phyloP scores from a whole-genome alignment of 2,329 filamentous ascomycete species.

The Camillea tinctor region DNA sequence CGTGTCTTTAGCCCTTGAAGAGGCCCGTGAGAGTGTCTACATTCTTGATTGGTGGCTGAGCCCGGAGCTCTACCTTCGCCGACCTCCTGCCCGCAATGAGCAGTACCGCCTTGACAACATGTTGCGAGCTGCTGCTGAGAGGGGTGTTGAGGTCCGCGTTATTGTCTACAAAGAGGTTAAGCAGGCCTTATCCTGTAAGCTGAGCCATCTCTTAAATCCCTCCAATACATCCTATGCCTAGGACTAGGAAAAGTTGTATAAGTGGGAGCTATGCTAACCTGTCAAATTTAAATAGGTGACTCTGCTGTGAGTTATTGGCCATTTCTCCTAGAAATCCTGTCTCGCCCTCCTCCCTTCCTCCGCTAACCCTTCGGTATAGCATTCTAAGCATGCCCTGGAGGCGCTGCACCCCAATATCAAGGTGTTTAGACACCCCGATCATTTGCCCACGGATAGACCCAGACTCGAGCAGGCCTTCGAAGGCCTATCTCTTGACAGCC shows the following conservation, averaged over 20 bases:
- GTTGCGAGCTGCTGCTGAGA: conserved; percentile 76
- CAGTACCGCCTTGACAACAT: conserved; percentile 81
- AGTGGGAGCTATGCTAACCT: conserved; percentile 10
- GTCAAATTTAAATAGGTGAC: conserved; percentile 31
- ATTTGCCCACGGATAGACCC: conserved; percentile 65
- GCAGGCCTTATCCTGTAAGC: conserved; percentile 75
- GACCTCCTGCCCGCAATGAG: conserved; percentile 78
- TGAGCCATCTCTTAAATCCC: conserved; percentile 35
- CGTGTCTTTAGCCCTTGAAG: conserved; percentile 75
- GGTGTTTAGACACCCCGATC: conserved; percentile 89
- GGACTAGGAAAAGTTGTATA: too few species aligned
- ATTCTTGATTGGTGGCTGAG: conserved; percentile 91
- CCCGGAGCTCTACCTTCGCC: conserved; percentile 82
- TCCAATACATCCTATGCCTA: too few species aligned
- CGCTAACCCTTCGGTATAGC: conserved; percentile 38
- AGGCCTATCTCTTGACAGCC: conserved; percentile 44
- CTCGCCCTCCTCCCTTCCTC: too few species aligned
- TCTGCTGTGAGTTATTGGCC: conserved; percentile 36
- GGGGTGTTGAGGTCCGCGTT: conserved; percentile 79
- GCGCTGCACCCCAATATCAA: conserved; percentile 77
- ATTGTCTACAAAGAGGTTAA: conserved; percentile 93
- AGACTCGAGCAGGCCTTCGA: conserved; percentile 64
- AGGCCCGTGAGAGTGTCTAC: conserved; percentile 74
- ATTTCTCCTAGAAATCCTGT: too few species aligned
- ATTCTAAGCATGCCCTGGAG: conserved; percentile 80